Evolutionary conservation across 257 asterid genomes (phyloP).

Genomic region (Gentiana dahurica): DNA sequence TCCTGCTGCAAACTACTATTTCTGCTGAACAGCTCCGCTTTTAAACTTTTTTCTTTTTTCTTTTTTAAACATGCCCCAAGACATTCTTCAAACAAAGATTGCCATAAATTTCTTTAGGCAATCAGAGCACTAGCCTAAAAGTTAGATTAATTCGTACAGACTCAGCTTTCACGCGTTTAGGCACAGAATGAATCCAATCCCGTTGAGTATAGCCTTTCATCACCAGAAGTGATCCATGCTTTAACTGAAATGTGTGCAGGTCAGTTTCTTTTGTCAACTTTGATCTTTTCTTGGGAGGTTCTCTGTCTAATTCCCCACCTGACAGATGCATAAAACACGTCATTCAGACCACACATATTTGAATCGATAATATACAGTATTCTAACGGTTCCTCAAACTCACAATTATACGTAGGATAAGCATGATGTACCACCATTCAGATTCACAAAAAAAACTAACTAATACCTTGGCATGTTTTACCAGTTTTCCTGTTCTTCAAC

Average conservation of each 20-base stretch:
- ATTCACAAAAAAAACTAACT: neutral
- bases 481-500: conserved; percentile 71
- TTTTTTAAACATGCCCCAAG: no score
- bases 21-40: no score
- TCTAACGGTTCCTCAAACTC: no score
- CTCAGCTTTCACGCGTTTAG: conserved; percentile 75
- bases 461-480: conserved; percentile 31
- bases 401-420: neutral
- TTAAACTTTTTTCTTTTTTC: no score
- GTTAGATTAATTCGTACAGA: conserved; percentile 74
- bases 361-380: neutral
- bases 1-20: no score
- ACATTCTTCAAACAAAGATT: no score
- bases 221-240: conserved; percentile 83
- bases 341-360: neutral
- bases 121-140: conserved; percentile 43
- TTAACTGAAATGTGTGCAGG: conserved; percentile 47
- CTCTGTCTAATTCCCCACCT: conserved; percentile 30
- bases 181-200: conserved; percentile 93
- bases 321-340: conserved; percentile 11
- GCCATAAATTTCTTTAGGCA: neutral
- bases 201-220: conserved; percentile 87
- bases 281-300: conserved; percentile 44
- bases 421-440: neutral
- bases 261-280: conserved; percentile 31